Conservation (phyloP, 2,329 filamentous ascomycete species). For the Ascosphaera pollenicola region DNA sequence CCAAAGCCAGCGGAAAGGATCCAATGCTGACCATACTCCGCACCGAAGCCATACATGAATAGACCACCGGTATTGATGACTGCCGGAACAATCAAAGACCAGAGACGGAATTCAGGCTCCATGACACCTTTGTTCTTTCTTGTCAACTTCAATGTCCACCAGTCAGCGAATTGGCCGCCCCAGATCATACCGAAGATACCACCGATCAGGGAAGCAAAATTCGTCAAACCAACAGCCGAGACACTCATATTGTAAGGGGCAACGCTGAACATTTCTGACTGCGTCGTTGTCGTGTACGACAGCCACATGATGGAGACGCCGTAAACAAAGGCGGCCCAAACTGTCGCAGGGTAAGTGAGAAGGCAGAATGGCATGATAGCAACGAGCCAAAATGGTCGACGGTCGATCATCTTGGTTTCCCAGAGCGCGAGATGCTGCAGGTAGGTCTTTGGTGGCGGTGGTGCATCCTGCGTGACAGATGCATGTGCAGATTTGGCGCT, state of each 20-base stretch:
- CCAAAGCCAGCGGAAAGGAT: constrained; percentile 10
- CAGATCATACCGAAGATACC: constrained; percentile 5
- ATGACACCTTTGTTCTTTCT: constrained; percentile 20
- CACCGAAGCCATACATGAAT: constrained; percentile 12
- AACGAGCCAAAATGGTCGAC: constrained; percentile 8
- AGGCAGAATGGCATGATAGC: constrained; percentile 12
- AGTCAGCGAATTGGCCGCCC: constrained; percentile 6
- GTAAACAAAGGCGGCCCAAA: constrained; percentile 11
- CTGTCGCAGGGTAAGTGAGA: constrained; percentile 9
- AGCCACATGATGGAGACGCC: constrained; percentile 12
- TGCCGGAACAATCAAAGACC: constrained; percentile 10
- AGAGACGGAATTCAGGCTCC: constrained; percentile 17
- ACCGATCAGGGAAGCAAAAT: constrained; percentile 10
- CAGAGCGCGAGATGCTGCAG: constrained; percentile 2
- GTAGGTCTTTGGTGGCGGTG: constrained; percentile 6
- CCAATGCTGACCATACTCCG: constrained; percentile 10
- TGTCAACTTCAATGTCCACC: constrained; percentile 15
- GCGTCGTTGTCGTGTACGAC: constrained; percentile 13
- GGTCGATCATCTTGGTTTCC: constrained; percentile 5
- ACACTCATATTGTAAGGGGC: constrained; percentile 12
- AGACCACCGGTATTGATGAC: constrained; percentile 9
- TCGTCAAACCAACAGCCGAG: constrained; percentile 9
- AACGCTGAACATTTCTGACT: constrained; percentile 9
- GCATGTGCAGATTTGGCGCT: constrained; percentile 1
- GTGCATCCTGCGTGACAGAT: neutral